phyloP scores from a whole-genome alignment of 2,329 filamentous ascomycete species.

The Diaporthe vaccinii region DNA sequence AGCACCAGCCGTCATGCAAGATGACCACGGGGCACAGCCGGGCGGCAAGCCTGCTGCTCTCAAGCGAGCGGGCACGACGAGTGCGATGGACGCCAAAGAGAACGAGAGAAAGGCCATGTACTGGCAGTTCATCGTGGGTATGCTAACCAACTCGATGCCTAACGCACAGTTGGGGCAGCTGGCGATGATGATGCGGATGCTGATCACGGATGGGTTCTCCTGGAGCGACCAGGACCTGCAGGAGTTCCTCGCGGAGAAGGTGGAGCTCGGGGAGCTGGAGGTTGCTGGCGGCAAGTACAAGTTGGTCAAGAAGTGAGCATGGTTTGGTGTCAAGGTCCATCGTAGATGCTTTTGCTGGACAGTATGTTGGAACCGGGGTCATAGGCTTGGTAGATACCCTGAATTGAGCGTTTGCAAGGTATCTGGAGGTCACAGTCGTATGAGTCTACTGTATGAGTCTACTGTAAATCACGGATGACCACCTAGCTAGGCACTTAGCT shows the following conservation, averaged over 20 bases:
- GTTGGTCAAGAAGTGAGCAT: conserved; percentile 69
- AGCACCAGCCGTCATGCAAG: conserved; percentile 41
- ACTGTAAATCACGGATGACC: background rate
- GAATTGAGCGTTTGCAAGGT: background rate
- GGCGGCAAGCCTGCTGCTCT: conserved; percentile 41
- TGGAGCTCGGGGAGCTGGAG: conserved; percentile 78
- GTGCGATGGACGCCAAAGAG: conserved; percentile 72
- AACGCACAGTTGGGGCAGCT: conserved; percentile 86
- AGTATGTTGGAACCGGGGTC: background rate
- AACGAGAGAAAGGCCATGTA: conserved; percentile 76
- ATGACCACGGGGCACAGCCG: conserved; percentile 41
- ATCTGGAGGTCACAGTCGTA: background rate
- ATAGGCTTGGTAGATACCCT: background rate
- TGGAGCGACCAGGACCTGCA: conserved; percentile 91
- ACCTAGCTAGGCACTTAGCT: background rate
- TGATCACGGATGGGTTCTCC: conserved; percentile 87
- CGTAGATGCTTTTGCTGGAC: background rate
- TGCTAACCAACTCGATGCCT: conserved; percentile 91
- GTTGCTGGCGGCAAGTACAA: conserved; percentile 79
- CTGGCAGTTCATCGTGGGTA: conserved; percentile 92
- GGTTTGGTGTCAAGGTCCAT: background rate
- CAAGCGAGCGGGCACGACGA: conserved; percentile 47
- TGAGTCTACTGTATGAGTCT: background rate
- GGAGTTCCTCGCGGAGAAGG: conserved; percentile 84
- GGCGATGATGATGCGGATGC: conserved; percentile 94